Evolutionary conservation across 768 basidiomycete species (phyloP).

Genomic region (Mycena belliarum): DNA sequence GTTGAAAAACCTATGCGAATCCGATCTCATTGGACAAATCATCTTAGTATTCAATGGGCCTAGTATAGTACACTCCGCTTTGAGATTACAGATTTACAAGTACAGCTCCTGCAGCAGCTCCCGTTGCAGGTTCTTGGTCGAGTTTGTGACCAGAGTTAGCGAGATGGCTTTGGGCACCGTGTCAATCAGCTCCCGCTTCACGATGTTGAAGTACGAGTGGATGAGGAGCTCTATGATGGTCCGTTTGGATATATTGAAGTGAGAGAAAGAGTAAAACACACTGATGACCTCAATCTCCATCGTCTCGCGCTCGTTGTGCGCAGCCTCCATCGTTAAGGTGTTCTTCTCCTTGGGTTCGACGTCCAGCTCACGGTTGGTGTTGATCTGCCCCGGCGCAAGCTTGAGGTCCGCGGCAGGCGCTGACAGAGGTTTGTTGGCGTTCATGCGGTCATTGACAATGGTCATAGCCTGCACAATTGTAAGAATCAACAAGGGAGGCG

Average conservation of each 20-base stretch:
- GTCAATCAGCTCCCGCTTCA: constrained; percentile 99
- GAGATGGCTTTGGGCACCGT: constrained; percentile 98
- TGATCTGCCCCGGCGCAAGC: constrained; percentile 61
- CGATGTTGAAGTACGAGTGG: constrained; percentile 95
- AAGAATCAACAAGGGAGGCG: neutral
- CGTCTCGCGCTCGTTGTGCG: constrained; percentile 90
- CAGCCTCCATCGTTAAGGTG: constrained; percentile 51
- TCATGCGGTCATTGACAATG: constrained; percentile 80
- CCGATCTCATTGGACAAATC: no score
- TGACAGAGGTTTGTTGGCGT: constrained; percentile 76
- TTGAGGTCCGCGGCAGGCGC: constrained; percentile 62
- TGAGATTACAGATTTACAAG: no score
- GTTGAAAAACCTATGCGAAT: no score
- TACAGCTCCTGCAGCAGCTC: constrained; percentile 95
- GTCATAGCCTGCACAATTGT: constrained; percentile 73
- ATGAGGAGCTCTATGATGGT: constrained; percentile 81
- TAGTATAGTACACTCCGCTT: no score
- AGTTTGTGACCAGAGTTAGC: constrained; percentile 85
- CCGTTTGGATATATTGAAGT: neutral
- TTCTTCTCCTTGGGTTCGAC: constrained; percentile 90
- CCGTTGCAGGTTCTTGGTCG: constrained; percentile 93
- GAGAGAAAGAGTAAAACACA: constrained; percentile 42
- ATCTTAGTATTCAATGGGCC: no score
- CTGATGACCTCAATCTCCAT: constrained; percentile 99
- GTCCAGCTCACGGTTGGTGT: constrained; percentile 95